Conservation (phyloP, 1,284 basidiomycete genomes). For the Cutaneotrichosporon curvatum region DNA sequence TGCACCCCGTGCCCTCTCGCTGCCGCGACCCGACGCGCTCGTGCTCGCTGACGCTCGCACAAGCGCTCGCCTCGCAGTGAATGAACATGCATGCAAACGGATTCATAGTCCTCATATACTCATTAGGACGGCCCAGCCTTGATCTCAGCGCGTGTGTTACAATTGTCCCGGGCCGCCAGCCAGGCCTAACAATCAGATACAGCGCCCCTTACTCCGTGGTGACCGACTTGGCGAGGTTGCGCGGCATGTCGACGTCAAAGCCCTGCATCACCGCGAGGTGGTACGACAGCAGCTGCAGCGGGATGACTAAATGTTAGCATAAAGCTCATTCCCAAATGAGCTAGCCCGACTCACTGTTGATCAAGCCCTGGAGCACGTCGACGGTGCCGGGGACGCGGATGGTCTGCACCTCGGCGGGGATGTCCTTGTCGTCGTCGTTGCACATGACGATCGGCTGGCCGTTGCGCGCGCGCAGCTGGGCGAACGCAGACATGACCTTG, state of each 20-base stretch:
- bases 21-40: too few relatives aligned
- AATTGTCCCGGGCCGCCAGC: too few relatives aligned
- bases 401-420: constrained; percentile 58
- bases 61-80: too few relatives aligned
- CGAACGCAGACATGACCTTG: constrained; percentile 82
- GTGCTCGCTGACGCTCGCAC: too few relatives aligned
- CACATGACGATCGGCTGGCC: constrained; percentile 93
- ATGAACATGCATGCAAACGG: too few relatives aligned
- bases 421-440: constrained; percentile 83
- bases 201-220: constrained; percentile 35
- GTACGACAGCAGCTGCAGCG: constrained; percentile 91
- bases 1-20: too few relatives aligned
- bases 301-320: too few relatives aligned
- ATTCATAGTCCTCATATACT: too few relatives aligned
- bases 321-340: too few relatives aligned
- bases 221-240: constrained; percentile 65
- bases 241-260: constrained; percentile 96
- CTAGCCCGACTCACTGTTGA: constrained; percentile 58
- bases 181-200: too few relatives aligned
- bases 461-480: constrained; percentile 95
- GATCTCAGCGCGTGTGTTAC: background rate
- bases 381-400: constrained; percentile 90
- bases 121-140: too few relatives aligned
- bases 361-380: constrained; percentile 88
- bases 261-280: constrained; percentile 89